These are phyloP conservation scores for Oleoguttula mirabilis DNA, from an alignment of 495 filamentous ascomycete genomes.

Conservation along the genomic window DNA sequence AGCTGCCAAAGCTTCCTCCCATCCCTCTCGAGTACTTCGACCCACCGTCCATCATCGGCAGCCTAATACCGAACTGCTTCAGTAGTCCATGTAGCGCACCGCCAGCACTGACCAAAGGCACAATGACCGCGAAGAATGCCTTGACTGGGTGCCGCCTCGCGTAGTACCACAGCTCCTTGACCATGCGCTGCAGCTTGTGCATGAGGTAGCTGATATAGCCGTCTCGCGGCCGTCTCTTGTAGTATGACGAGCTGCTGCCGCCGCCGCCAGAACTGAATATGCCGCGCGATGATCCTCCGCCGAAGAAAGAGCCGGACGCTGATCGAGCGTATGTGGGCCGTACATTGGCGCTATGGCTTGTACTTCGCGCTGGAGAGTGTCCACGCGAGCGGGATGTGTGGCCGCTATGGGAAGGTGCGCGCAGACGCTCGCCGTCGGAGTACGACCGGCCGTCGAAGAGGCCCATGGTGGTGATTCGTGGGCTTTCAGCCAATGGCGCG, in stretches of 20 bases:
- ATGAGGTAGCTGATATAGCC: slow-evolving; percentile 62
- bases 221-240: slow-evolving; percentile 59
- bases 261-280: slow-evolving; percentile 7
- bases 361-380: slow-evolving; percentile 15
- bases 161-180: slow-evolving; percentile 64
- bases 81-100: slow-evolving; percentile 64
- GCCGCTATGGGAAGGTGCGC: slow-evolving; percentile 1
- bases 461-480: slow-evolving; percentile 10
- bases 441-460: slow-evolving; percentile 20
- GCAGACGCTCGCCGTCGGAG: slow-evolving; percentile 11
- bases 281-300: slow-evolving; percentile 6
- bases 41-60: slow-evolving; percentile 38
- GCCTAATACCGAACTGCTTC: slow-evolving; percentile 57
- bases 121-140: slow-evolving; percentile 70
- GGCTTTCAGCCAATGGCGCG: not conserved
- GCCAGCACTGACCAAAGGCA: slow-evolving; percentile 65
- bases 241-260: slow-evolving; percentile 38
- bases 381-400: slow-evolving; percentile 9
- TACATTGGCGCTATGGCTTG: slow-evolving; percentile 11
- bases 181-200: slow-evolving; percentile 55
- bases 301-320: not conserved
- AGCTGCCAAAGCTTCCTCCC: slow-evolving; percentile 26
- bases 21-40: slow-evolving; percentile 4
- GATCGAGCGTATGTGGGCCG: slow-evolving; percentile 12
- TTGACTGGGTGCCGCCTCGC: slow-evolving; percentile 68